Evolutionary conservation across 2,329 filamentous ascomycete species (phyloP).

Genomic region (Talaromyces amestolkiae): DNA sequence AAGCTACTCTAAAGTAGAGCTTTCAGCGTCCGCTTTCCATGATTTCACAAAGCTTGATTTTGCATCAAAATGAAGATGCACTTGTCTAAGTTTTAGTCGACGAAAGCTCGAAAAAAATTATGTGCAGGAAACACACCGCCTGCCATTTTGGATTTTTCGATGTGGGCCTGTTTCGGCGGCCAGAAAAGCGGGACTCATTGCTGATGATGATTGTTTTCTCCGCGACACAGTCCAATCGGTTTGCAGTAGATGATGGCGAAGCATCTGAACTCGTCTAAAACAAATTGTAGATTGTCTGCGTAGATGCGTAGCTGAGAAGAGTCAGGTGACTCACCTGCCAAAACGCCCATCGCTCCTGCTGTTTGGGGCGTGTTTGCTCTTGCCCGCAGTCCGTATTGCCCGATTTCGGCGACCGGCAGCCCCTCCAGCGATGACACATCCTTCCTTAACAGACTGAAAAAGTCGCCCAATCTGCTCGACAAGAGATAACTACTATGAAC

Average conservation of each 20-base stretch:
- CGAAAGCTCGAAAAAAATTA: constrained; percentile 11
- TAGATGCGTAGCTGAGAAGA: not conserved
- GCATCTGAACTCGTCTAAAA: not conserved
- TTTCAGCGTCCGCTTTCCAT: not conserved
- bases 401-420: constrained; percentile 13
- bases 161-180: constrained; percentile 2
- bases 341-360: not conserved
- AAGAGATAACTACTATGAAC: not conserved
- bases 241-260: not conserved
- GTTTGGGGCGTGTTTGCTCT: not conserved
- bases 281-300: not conserved
- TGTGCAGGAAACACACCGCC: constrained; percentile 11
- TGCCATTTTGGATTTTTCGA: not conserved
- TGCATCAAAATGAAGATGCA: not conserved
- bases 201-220: not conserved
- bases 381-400: constrained; percentile 2
- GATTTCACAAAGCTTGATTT: not conserved
- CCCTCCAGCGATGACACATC: constrained; percentile 12
- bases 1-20: not conserved
- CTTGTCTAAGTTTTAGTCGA: not conserved
- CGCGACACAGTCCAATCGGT: not conserved
- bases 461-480: not conserved
- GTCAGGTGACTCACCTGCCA: not conserved
- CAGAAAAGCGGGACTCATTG: not conserved
- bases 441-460: not conserved